Evolutionary conservation across 371 early-diverging fungal species (phyloP).

Genomic region (Funneliformis caledonium): DNA sequence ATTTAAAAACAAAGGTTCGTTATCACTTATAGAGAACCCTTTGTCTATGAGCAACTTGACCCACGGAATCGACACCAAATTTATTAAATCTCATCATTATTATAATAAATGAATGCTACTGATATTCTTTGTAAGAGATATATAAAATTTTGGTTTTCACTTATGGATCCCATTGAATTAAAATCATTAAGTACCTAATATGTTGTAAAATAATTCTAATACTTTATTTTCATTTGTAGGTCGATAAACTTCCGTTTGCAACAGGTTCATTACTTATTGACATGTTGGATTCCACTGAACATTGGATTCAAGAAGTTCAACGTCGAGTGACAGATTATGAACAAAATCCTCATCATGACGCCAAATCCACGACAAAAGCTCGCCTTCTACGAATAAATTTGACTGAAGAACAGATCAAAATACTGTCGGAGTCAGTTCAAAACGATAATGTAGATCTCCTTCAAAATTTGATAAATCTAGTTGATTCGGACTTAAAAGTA

Average conservation of each 20-base stretch:
- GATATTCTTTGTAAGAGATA: background rate
- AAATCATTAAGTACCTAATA: background rate
- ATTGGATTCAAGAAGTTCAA: background rate
- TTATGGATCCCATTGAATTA: background rate
- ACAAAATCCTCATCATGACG: background rate
- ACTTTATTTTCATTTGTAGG: background rate
- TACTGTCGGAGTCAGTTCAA: constrained; percentile 44
- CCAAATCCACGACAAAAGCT: background rate
- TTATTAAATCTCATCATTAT: background rate
- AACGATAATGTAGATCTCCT: constrained; percentile 47
- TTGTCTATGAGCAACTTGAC: background rate
- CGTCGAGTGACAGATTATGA: background rate
- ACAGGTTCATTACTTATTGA: constrained; percentile 27
- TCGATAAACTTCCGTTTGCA: constrained; percentile 47
- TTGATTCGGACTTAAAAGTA: background rate
- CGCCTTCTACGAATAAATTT: constrained; percentile 8
- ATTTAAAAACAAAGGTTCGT: constrained; percentile 18
- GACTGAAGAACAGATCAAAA: constrained; percentile 43
- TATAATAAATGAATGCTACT: background rate
- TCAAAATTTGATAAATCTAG: constrained; percentile 39
- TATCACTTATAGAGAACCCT: background rate
- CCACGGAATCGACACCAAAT: background rate
- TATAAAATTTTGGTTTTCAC: background rate
- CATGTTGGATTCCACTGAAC: constrained; percentile 40
- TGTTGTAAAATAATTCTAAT: background rate